phyloP scores from a whole-genome alignment of 2,329 filamentous ascomycete species.

The Colletotrichum zoysiae region DNA sequence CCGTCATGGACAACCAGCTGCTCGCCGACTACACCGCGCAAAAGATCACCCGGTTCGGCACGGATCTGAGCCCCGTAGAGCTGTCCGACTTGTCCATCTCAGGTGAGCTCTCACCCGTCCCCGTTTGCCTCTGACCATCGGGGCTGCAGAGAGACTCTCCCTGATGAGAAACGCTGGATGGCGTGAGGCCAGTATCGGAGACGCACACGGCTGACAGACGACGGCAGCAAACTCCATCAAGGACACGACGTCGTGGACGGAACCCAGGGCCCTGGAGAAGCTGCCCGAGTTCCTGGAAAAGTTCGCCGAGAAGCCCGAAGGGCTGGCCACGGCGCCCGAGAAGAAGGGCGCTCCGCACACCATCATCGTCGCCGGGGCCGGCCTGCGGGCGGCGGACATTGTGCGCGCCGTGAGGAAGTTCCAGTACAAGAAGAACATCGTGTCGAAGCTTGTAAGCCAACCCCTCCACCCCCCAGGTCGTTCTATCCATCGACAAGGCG shows the following conservation, averaged over 20 bases:
- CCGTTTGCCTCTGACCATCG: background rate
- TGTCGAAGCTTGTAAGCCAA: conserved; percentile 79
- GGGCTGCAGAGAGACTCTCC: background rate
- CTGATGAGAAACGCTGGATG: background rate
- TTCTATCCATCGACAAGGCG: background rate
- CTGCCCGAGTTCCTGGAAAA: conserved; percentile 83
- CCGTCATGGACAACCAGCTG: conserved; percentile 84
- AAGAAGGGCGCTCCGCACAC: conserved; percentile 84
- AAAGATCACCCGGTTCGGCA: conserved; percentile 81
- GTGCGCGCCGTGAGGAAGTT: conserved; percentile 81
- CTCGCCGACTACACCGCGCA: conserved; percentile 89
- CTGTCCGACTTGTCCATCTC: conserved; percentile 85
- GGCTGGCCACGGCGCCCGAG: conserved; percentile 74
- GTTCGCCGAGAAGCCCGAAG: conserved; percentile 68
- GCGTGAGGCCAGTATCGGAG: background rate
- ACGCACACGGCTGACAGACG: background rate
- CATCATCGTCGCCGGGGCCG: conserved; percentile 86
- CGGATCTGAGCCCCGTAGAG: conserved; percentile 85
- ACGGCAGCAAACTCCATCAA: conserved; percentile 76
- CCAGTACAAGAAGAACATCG: conserved; percentile 79
- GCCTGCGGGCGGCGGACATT: conserved; percentile 87
- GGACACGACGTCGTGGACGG: conserved; percentile 82
- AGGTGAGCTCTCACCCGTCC: conserved; percentile 63
- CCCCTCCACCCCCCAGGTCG: background rate
- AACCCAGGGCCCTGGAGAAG: conserved; percentile 76